Conservation (phyloP, 306 rosid species). For the Cicer judaicum region DNA sequence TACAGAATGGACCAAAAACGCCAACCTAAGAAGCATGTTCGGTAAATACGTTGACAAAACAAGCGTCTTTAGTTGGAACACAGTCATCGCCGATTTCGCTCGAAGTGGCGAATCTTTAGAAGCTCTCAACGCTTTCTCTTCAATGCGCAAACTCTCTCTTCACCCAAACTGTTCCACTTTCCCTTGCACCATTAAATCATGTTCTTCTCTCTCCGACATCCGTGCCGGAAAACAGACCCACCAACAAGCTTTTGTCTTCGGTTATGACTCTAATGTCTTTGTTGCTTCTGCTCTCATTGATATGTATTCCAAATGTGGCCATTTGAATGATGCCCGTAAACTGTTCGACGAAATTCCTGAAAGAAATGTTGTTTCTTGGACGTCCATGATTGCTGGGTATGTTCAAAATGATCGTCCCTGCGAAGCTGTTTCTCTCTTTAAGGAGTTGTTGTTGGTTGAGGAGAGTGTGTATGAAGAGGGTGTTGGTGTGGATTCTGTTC, state of each 20-base stretch:
- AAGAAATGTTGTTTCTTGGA: constrained; percentile 83
- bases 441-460: constrained; percentile 59
- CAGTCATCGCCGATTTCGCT: constrained; percentile 77
- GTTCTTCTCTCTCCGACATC: constrained; percentile 73
- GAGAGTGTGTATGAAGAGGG: constrained; percentile 48
- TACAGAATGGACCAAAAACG: constrained; percentile 35
- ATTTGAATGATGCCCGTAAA: constrained; percentile 55
- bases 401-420: constrained; percentile 58
- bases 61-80: constrained; percentile 76
- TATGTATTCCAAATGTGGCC: constrained; percentile 78
- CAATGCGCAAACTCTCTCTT: constrained; percentile 80
- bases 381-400: constrained; percentile 69
- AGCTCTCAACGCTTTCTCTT: constrained; percentile 77
- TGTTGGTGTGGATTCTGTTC: constrained; percentile 61
- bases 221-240: constrained; percentile 71
- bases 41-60: constrained; percentile 70
- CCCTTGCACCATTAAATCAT: constrained; percentile 85
- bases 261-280: constrained; percentile 64
- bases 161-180: constrained; percentile 69
- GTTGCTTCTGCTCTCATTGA: constrained; percentile 79
- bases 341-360: constrained; percentile 77
- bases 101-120: constrained; percentile 75
- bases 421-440: constrained; percentile 62
- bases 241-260: constrained; percentile 76
- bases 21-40: constrained; percentile 69